A percentile compares a stretch with the other conserved stretches of the same genome.
Conservation (phyloP, 2,329 filamentous ascomycete genomes). For the Biscogniauxia mediterranea region DNA sequence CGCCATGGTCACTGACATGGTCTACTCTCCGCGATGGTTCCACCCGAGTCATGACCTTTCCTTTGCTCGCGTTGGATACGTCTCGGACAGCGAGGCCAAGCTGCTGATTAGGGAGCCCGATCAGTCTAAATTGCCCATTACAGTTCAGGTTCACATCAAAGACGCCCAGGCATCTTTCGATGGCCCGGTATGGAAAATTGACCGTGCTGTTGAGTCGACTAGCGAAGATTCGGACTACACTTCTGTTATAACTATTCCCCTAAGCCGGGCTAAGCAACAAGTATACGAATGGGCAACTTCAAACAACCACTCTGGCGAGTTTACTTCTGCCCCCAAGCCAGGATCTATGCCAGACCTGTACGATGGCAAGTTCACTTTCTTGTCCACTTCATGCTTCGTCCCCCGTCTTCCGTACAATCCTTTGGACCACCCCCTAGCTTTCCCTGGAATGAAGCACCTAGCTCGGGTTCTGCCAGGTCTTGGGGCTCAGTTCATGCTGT, state of each 20-base stretch:
- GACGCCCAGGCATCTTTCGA: conserved; percentile 52
- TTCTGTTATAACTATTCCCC: conserved; percentile 62
- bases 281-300: conserved; percentile 82
- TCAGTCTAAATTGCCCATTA: conserved; percentile 70
- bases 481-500: conserved; percentile 75
- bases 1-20: conserved; percentile 70
- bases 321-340: conserved; percentile 70
- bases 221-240: conserved; percentile 83
- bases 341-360: conserved; percentile 61
- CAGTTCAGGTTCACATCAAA: conserved; percentile 62
- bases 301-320: conserved; percentile 81
- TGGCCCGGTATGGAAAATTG: conserved; percentile 62
- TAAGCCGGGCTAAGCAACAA: conserved; percentile 65
- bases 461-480: conserved; percentile 70
- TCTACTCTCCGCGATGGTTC: conserved; percentile 69
- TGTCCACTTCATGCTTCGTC: conserved; percentile 91
- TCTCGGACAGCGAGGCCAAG: conserved; percentile 76
- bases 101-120: conserved; percentile 85
- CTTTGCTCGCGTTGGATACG: conserved; percentile 83
- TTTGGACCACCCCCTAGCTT: conserved; percentile 75
- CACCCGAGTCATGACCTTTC: conserved; percentile 74
- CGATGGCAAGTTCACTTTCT: conserved; percentile 77
- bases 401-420: conserved; percentile 87
- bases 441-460: conserved; percentile 77
- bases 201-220: conserved; percentile 63